Conservation (phyloP, 2,329 filamentous ascomycete species). For the Sclerotinia subarctica region DNA sequence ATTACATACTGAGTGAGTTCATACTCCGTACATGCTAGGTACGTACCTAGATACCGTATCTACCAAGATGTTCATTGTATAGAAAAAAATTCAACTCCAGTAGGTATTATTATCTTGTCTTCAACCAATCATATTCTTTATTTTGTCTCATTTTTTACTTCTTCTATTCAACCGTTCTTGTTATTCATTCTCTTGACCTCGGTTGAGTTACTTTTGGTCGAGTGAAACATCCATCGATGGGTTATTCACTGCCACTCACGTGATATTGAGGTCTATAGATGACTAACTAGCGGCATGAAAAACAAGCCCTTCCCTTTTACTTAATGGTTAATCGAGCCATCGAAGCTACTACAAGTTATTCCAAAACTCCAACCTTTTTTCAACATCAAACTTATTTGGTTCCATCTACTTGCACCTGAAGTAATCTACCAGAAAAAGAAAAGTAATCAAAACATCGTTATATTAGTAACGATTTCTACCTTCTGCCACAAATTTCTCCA, state of each 20-base stretch:
- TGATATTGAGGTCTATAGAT: background rate
- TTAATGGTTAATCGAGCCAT: background rate
- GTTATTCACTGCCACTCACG: background rate
- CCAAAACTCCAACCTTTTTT: background rate
- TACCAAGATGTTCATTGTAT: no score
- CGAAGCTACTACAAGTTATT: background rate
- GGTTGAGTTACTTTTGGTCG: background rate
- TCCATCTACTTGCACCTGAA: slow-evolving; percentile 9
- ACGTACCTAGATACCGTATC: background rate
- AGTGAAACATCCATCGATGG: background rate
- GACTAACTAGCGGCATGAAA: slow-evolving; percentile 10
- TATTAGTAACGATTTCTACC: slow-evolving; percentile 11
- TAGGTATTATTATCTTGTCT: background rate
- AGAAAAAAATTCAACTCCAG: background rate
- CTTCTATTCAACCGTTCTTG: no score
- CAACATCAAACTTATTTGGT: background rate
- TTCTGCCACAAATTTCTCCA: slow-evolving; percentile 10
- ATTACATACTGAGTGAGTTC: background rate
- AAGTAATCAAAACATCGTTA: slow-evolving; percentile 15
- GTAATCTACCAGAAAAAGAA: slow-evolving; percentile 12
- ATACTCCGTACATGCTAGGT: background rate
- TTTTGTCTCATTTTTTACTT: background rate
- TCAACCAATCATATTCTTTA: background rate
- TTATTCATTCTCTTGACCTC: background rate
- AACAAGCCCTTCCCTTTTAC: slow-evolving; percentile 2